A percentile compares a stretch with the other conserved stretches of the same genome.
Evolutionary conservation across 148 eudicot species (phyloP).

Genomic region (Gaultheria prostrata): DNA sequence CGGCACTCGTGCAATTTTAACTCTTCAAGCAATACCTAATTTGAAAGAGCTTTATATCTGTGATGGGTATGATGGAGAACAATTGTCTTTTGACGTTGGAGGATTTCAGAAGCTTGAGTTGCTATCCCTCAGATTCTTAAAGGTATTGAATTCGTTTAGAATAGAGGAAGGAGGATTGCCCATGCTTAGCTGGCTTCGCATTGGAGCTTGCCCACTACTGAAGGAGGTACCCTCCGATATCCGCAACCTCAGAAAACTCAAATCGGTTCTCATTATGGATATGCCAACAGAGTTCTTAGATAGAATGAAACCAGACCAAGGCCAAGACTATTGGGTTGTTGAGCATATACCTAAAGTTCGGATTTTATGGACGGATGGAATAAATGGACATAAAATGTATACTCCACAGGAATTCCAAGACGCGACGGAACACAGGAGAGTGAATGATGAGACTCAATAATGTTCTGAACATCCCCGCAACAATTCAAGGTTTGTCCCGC

Average conservation of each 20-base stretch:
- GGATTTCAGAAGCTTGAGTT: neutral
- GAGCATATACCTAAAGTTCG: neutral
- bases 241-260: neutral
- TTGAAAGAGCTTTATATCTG: neutral
- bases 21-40: neutral
- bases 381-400: neutral
- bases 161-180: slow-evolving; percentile 10
- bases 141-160: neutral
- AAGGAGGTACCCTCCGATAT: neutral
- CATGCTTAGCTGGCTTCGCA: neutral
- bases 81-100: neutral
- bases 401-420: neutral
- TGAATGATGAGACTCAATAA: neutral
- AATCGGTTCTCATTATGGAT: neutral
- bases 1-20: neutral
- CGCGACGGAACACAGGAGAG: neutral
- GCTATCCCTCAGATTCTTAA: neutral
- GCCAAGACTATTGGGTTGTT: neutral
- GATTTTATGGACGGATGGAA: neutral
- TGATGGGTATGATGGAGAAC: neutral
- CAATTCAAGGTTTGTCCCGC: neutral
- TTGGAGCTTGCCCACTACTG: neutral
- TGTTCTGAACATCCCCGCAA: neutral
- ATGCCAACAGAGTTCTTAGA: neutral
- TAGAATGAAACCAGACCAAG: neutral